Percentiles rank a stretch among this genome's conserved stretches.
These are phyloP conservation scores for Rhodotorula kratochvilovae DNA, from an alignment of 768 basidiomycete species.

Conservation along the genomic window DNA sequence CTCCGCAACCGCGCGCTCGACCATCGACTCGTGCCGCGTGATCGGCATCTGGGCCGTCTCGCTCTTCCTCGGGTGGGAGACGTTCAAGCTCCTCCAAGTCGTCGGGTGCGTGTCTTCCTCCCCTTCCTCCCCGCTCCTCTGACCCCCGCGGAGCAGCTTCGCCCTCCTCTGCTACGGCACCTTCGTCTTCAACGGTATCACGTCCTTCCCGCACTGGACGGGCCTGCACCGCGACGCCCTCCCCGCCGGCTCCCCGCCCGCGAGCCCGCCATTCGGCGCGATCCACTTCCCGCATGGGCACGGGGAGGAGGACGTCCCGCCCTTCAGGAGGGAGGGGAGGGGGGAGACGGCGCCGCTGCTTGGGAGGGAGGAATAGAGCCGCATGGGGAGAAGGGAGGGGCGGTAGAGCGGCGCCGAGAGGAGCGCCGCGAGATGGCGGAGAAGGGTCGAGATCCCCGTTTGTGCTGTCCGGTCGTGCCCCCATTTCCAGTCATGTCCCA, in stretches of 20 bases:
- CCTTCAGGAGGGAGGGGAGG: too few relatives aligned
- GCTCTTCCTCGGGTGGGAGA: constrained; percentile 43
- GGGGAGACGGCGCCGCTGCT: too few relatives aligned
- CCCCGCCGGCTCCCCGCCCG: constrained; percentile 9
- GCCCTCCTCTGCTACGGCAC: constrained; percentile 75
- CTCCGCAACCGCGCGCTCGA: constrained; percentile 82
- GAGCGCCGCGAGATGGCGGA: too few relatives aligned
- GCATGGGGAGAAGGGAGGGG: too few relatives aligned
- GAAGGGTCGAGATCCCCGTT: too few relatives aligned
- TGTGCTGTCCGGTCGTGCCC: too few relatives aligned
- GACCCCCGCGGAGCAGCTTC: constrained; percentile 51
- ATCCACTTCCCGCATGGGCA: too few relatives aligned
- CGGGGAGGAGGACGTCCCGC: background rate
- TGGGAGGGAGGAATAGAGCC: too few relatives aligned
- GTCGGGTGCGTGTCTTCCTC: constrained; percentile 53
- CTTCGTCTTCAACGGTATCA: constrained; percentile 53
- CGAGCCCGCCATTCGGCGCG: background rate
- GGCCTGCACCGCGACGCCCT: constrained; percentile 22
- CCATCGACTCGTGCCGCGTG: constrained; percentile 93
- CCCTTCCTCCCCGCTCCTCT: constrained; percentile 55
- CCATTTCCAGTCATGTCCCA: too few relatives aligned
- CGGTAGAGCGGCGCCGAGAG: too few relatives aligned
- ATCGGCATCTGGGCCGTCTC: constrained; percentile 74
- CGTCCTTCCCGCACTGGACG: constrained; percentile 37
- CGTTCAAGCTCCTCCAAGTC: constrained; percentile 48